Base-by-base conservation (phyloP, 169 alveolate species). In the Cytauxzoon felis region DNA sequence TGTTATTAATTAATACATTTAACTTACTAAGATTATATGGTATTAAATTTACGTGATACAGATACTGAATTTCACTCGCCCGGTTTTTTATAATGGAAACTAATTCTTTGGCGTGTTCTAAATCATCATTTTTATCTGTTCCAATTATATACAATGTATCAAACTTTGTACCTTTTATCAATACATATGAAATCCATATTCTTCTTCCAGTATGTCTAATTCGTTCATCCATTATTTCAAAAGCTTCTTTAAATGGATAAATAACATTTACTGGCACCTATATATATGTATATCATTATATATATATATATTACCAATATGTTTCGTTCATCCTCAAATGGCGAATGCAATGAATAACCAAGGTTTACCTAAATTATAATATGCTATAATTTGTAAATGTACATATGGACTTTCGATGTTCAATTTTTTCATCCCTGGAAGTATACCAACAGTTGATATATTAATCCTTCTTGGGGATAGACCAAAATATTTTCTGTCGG, bases 371-470 rank as follows among this genome's bases (percentile, higher is more conserved):
- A 29, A 23, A 5, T 2, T 48, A 18, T 57, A 38, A 5, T 3
- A 43, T 16, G 62, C 63, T 16, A 38, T 23, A n/a, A 13, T 5
- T 19, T 8, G 29, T 24, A 9, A 78, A 78, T 82, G 24, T 52
- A 73, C 84, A 56, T 88, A 88, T 16, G 92, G 94, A 38, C 76
- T 82, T 30, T 82, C 65, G 16, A 72, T 67, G 47, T 80, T 88
- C 42, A 91, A 80, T 59, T 85, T 91, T 36, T 85, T 86, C 41
- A 91, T 66, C 36, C 95, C 95, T 0, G 95, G 94, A 23, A 89
- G 82, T 8, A 91, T 76, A 5, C 95, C 95, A 26, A 88, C 89
- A 1, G 95, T 91, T 2, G 93, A 87, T 7, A 91, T 66, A 53
- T 73, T 87, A 41, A 91, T 61, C 34, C 93, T 64, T 47, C 95